A percentile compares a stretch with the other conserved stretches of the same genome.
These are phyloP conservation scores for Talaromyces rugulosus DNA, from an alignment of 2,329 filamentous ascomycete genomes.

Conservation along the genomic window DNA sequence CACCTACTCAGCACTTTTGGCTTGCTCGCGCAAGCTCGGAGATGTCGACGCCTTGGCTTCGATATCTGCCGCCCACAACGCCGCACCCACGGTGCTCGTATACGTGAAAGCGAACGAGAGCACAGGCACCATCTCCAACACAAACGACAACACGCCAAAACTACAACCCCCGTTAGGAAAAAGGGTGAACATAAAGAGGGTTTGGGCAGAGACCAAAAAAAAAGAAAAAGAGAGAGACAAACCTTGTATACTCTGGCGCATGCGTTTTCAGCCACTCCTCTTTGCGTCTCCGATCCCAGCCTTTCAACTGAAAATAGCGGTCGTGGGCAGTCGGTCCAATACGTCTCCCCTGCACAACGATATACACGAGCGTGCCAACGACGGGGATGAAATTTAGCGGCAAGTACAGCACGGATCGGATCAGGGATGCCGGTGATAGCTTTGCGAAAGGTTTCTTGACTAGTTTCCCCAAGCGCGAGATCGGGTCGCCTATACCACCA, in stretches of 20 bases:
- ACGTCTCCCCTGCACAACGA: constrained; percentile 66
- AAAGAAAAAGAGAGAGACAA: constrained; percentile 32
- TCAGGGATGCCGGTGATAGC: constrained; percentile 55
- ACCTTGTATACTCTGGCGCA: constrained; percentile 76
- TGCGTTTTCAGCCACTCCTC: constrained; percentile 67
- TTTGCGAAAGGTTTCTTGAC: constrained; percentile 50
- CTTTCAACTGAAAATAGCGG: constrained; percentile 88
- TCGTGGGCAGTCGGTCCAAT: constrained; percentile 52
- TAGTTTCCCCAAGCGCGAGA: constrained; percentile 55
- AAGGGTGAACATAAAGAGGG: too few species aligned
- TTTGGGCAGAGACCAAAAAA: neutral
- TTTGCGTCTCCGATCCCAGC: constrained; percentile 64
- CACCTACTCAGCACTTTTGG: constrained; percentile 21
- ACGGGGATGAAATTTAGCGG: constrained; percentile 92
- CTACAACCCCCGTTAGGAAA: constrained; percentile 15
- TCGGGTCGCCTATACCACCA: constrained; percentile 43
- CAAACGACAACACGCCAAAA: constrained; percentile 71
- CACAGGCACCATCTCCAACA: constrained; percentile 81
- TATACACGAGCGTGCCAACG: constrained; percentile 76
- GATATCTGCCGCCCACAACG: constrained; percentile 88
- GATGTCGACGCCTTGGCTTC: constrained; percentile 47
- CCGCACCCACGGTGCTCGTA: constrained; percentile 87
- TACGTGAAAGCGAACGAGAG: constrained; percentile 80
- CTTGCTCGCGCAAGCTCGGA: constrained; percentile 24
- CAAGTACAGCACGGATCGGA: constrained; percentile 79